Percentiles rank a stretch among this genome's conserved stretches.
These are phyloP conservation scores for Vachellia pachyceras DNA, from an alignment of 306 rosid genomes.

Conservation along the genomic window DNA sequence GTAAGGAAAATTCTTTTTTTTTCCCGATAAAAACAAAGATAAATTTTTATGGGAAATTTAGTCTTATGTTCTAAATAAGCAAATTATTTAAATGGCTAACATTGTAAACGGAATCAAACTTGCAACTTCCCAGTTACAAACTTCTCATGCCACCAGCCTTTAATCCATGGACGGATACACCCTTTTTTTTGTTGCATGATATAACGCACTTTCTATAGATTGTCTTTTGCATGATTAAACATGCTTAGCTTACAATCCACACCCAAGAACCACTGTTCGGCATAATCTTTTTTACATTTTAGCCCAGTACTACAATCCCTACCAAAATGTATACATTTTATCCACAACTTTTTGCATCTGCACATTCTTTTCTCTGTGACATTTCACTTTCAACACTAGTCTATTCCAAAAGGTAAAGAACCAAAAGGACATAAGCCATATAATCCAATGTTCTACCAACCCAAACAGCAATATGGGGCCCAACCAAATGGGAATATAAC, in stretches of 20 bases:
- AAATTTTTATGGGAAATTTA: too few relatives aligned
- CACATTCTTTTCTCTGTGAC: neutral
- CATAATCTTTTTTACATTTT: neutral
- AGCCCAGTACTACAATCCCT: constrained; percentile 16
- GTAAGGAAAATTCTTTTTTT: too few relatives aligned
- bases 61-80: too few relatives aligned
- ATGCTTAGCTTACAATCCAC: constrained; percentile 28
- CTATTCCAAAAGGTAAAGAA: neutral
- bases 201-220: constrained; percentile 13
- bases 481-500: neutral
- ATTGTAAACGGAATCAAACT: too few relatives aligned
- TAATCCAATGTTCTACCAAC: neutral
- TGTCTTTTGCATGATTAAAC: constrained; percentile 15
- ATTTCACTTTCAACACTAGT: constrained; percentile 25
- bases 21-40: too few relatives aligned
- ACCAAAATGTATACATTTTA: neutral
- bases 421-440: constrained; percentile 14
- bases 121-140: too few relatives aligned
- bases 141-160: too few relatives aligned
- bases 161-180: too few relatives aligned
- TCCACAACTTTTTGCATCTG: neutral
- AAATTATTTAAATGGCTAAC: too few relatives aligned
- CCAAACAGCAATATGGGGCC: constrained; percentile 24
- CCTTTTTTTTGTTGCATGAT: neutral
- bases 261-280: neutral